These are phyloP conservation scores for Tetragonia tetragonoides DNA, from an alignment of 148 eudicot species.

Conservation along the genomic window DNA sequence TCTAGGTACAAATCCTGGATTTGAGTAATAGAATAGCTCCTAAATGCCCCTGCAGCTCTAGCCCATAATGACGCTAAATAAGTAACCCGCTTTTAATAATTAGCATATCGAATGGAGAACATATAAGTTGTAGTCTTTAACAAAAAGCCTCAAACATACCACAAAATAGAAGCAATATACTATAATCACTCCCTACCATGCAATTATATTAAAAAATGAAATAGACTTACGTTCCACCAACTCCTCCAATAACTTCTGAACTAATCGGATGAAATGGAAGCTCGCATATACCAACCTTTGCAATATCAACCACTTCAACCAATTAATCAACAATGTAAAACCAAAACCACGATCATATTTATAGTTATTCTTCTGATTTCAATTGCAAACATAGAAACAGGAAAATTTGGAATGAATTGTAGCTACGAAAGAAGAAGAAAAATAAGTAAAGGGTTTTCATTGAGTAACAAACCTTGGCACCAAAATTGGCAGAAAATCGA, in stretches of 20 bases:
- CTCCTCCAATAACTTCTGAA: constrained; percentile 87
- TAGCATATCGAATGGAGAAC: not conserved
- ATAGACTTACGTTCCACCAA: constrained; percentile 89
- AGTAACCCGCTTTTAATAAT: not conserved
- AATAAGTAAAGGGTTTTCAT: not conserved
- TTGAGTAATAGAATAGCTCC: too few species aligned
- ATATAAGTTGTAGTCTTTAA: too few species aligned
- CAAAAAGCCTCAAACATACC: not conserved
- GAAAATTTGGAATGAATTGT: not conserved
- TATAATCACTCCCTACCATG: too few species aligned
- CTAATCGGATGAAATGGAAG: constrained; percentile 97
- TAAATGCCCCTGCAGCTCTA: too few species aligned
- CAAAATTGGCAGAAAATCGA: constrained; percentile 77
- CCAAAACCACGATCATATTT: not conserved
- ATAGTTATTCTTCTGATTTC: not conserved
- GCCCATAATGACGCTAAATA: too few species aligned
- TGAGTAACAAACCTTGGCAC: constrained; percentile 66
- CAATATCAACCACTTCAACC: constrained; percentile 16
- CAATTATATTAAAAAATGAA: too few species aligned
- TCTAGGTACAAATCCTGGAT: too few species aligned
- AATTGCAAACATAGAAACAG: not conserved
- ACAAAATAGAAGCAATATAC: not conserved
- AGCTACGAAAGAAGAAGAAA: not conserved
- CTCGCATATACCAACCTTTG: constrained; percentile 91
- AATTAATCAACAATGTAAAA: not conserved